phyloP scores from a whole-genome alignment of 768 basidiomycete genomes.

The Fomitopsis pulvina region DNA sequence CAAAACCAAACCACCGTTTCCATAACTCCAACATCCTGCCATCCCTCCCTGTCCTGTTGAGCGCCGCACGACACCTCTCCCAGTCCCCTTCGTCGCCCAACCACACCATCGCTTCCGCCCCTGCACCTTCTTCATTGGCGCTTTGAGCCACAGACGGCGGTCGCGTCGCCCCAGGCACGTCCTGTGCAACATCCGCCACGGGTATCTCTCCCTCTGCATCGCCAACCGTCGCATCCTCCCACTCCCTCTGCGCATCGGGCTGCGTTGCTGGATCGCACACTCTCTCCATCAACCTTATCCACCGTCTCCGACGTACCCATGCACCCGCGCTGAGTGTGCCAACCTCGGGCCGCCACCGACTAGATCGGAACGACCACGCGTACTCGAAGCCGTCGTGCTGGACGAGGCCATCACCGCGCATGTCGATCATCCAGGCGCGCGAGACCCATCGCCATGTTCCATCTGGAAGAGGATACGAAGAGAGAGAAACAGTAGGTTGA shows the following conservation, averaged over 20 bases:
- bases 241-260: constrained; percentile 6
- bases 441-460: constrained; percentile 82
- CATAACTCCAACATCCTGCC: constrained; percentile 75
- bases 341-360: constrained; percentile 58
- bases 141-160: constrained; percentile 21
- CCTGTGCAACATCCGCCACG: background rate
- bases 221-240: background rate
- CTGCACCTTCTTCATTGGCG: constrained; percentile 22
- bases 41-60: constrained; percentile 53
- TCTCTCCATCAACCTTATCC: constrained; percentile 81
- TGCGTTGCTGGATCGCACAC: constrained; percentile 25
- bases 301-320: constrained; percentile 74
- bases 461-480: constrained; percentile 68
- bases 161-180: constrained; percentile 12
- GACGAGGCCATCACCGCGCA: constrained; percentile 74
- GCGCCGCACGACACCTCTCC: constrained; percentile 44
- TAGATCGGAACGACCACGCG: constrained; percentile 67
- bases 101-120: constrained; percentile 36
- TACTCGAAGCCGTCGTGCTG: constrained; percentile 85
- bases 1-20: constrained; percentile 57
- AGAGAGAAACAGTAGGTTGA: constrained; percentile 51
- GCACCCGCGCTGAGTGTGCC: constrained; percentile 58
- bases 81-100: constrained; percentile 52
- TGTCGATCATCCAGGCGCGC: constrained; percentile 81
- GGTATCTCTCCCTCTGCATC: background rate